Base-by-base conservation (phyloP, 805 yeast species). In the Barnettozyma pratensis region DNA sequence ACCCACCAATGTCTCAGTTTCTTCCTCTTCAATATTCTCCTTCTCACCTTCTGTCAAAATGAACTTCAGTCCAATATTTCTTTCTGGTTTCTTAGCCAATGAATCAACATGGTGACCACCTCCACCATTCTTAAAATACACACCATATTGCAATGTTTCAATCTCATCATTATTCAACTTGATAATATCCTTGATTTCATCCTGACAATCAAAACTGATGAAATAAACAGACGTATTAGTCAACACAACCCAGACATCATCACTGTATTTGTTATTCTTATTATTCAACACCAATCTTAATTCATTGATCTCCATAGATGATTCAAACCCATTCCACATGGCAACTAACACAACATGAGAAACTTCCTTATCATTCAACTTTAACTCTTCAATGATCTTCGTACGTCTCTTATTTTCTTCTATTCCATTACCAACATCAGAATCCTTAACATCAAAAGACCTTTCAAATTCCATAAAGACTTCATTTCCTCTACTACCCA, bases 381-480 rank as follows among this genome's bases (percentile, higher is more conserved):
- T 44, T 28, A 60, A 34, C 28, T 46, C 51, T 25, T 50, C 51
- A 4, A 54, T 39, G n/a, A 58, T 50, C 2, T 40, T 40, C 19
- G 54, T 49, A 10, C 62, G 48, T 36, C 56, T 54, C 1, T 67
- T 64, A 45, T 61, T 69, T 43, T 56, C 61, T 27, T 42, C 49
- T 11, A 54, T 43, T 31, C 53, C 55, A 46, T 54, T 56, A 19
- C 26, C 40, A 37, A 44, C 34, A 6, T 31, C 39, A 9, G 62
- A 57, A 46, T 61, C 65, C 37, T 55, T 32, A 10, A 59, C 64
- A 37, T 60, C 45, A 43, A 74, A 54, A 1, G 64, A 58, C 2
- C 69, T 61, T 48, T 72, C 76, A 56, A 70, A 74, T 46, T 69
- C 71, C 45, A 69, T 71, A 56, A 74, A 71, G 6, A 66, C 63